Base-by-base conservation (phyloP, 192 early-diverging fungal genomes). In the Coemansia sp. region DNA sequence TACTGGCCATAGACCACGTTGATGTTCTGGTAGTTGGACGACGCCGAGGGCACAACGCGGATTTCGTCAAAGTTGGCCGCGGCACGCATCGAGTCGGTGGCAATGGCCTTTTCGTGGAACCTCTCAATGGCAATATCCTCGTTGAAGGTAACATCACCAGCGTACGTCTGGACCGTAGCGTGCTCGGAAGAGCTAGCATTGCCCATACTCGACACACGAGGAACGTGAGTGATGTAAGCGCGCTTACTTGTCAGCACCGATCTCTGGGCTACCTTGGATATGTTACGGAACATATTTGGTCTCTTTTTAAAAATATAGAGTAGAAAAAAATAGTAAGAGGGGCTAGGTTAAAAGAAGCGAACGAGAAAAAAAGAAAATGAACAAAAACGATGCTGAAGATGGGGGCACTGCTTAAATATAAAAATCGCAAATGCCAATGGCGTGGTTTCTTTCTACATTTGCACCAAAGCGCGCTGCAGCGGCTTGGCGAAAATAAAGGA, bases 21-120 rank as follows among this genome's bases (percentile, higher is more conserved):
- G 61, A 69, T 65, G 62, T 78, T 69, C 50, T 72, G 66, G 66
- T 67, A 74, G 47, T 49, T 72, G 12, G 75, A 65, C 52, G 75
- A 68, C 7, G 75, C 75, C 12, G 72, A 68, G 5, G 73, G 67
- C 25, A 78, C 70, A 59, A 78, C 75, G 48, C 70, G 75, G 54
- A 65, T 59, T 11, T 68, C 59, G 59, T 72, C 66, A 64, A 63
- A 67, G 66, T 78, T 67, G n/a, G 75, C 70, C 15, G 75, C 75
- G 15, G 75, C 75, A 39, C 62, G 75, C 65, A 78, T 78, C 17
- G 75, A 72, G 50, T 78, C 75, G 35, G 60, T 57, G 59, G 75
- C 75, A 50, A 78, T 72, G 19, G 75, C 75, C 66, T 78, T 78
- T 55, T 78, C 75, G 66, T 78, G 75, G 66, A 78, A 71, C 9